A percentile compares a stretch with the other conserved stretches of the same genome.
Conservation (phyloP, 768 basidiomycete species). For the Suillus decipiens region DNA sequence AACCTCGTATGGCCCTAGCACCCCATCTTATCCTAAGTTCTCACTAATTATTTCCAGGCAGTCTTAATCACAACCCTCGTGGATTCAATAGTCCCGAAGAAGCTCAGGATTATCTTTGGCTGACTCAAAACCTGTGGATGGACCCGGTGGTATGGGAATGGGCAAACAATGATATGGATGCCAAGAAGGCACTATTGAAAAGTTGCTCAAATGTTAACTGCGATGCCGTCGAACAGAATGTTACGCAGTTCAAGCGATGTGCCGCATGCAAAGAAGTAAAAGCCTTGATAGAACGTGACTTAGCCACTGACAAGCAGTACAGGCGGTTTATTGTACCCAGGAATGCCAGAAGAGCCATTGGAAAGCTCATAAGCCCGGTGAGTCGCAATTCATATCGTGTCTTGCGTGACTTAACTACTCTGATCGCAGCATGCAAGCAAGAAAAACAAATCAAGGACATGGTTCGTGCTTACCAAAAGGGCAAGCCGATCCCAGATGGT, state of each 20-base stretch:
- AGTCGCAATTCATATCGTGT: neutral
- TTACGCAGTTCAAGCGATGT: constrained; percentile 44
- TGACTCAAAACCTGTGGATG: constrained; percentile 48
- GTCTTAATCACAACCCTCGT: constrained; percentile 31
- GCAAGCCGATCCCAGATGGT: constrained; percentile 7
- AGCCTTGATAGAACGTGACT: neutral
- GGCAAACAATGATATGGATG: constrained; percentile 39
- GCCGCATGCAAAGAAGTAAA: constrained; percentile 36
- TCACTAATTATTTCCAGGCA: constrained; percentile 21
- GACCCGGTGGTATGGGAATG: constrained; percentile 44
- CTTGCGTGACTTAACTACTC: neutral
- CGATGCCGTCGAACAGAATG: constrained; percentile 30
- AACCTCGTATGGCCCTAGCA: constrained; percentile 34
- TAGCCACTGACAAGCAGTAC: neutral
- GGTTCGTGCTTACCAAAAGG: constrained; percentile 11
- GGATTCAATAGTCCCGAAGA: constrained; percentile 41
- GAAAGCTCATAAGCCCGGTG: constrained; percentile 27
- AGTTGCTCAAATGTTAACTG: constrained; percentile 36
- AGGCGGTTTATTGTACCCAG: constrained; percentile 31
- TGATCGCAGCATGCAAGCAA: constrained; percentile 12
- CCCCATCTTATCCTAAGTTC: neutral
- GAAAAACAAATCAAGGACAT: constrained; percentile 13
- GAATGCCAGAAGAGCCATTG: constrained; percentile 35
- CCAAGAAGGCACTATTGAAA: constrained; percentile 35
- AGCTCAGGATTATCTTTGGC: constrained; percentile 49